Base-by-base conservation (phyloP, 169 alveolate genomes). In the Miamiensis avidus region DNA sequence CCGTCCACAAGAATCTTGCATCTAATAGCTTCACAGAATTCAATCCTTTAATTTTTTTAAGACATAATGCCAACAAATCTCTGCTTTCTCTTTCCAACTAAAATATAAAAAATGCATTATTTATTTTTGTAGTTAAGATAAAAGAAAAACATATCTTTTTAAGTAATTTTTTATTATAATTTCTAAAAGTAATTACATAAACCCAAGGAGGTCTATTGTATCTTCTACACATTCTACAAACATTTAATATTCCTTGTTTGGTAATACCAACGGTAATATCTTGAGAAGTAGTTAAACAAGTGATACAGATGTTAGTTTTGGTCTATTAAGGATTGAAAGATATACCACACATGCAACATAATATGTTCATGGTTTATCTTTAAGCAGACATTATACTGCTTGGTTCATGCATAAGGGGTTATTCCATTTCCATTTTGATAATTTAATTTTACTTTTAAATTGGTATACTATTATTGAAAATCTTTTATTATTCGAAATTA, bases 1-100 rank as follows among this genome's bases (percentile, higher is more conserved):
- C 99, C 25, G 99, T 98, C 96, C 98, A 98, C 31, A 98, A 89
- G 94, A 99, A 99, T 74, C 94, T 90, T 72, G 99, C 99, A 93
- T 98, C 99, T 26, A 98, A 92, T 29, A 99, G 83, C 90, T 98
- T 97, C 49, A 98, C 98, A 85, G 94, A 93, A 85, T 97, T 98
- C 34, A 98, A 90, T 74, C 99, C 99, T 86, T 98, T 98, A 73
- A 98, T 95, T 90, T 98, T 97, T 93, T 98, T 98, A 74, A 99
- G 95, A 89, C 99, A 98, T 31, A 99, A 88, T 30, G 99, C 97
- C 86, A 99, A 92, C 81, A 99, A 95, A 93, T 99, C 99, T 82
- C 97, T 97, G 78, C 99, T 95, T 94, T 99, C 99, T 75, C 97
- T 94, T 88, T 98, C 98, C 75, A 98, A 94, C 69, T 49, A 11